Evolutionary conservation across 306 rosid species (phyloP).

Genomic region (Vachellia pachyceras): DNA sequence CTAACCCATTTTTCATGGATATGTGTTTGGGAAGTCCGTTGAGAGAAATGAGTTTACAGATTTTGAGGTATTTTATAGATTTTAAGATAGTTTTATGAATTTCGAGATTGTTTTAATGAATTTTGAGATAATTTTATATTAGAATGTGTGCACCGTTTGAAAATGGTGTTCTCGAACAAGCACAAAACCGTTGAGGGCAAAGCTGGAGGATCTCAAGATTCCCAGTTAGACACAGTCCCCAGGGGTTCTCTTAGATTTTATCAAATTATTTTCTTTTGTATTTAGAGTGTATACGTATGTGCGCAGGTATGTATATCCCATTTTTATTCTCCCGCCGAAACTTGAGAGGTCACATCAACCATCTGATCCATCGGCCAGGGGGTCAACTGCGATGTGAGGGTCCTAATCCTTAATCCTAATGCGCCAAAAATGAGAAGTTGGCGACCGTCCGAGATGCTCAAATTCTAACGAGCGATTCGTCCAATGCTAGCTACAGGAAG

Average conservation of each 20-base stretch:
- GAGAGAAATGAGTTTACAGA: too few species aligned
- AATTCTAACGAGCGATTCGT: not conserved
- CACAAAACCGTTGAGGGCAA: not conserved
- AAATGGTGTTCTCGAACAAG: too few species aligned
- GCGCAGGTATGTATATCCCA: not conserved
- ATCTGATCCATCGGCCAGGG: not conserved
- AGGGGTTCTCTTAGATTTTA: not conserved
- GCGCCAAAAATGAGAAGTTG: not conserved
- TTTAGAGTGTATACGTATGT: not conserved
- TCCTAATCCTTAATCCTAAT: too few species aligned
- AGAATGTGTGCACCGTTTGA: too few species aligned
- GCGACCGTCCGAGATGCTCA: not conserved
- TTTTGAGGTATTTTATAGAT: too few species aligned
- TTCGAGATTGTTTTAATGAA: too few species aligned
- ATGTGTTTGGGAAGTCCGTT: too few species aligned
- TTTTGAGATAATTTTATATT: too few species aligned
- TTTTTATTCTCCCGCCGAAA: not conserved
- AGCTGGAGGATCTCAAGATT: not conserved
- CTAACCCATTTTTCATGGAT: not conserved
- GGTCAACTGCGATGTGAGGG: too few species aligned
- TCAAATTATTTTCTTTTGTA: not conserved
- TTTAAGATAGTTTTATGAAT: too few species aligned
- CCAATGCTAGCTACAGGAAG: constrained; percentile 31
- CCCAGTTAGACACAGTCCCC: not conserved
- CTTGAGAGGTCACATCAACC: not conserved